phyloP scores from a whole-genome alignment of 495 filamentous ascomycete genomes.

The Lasiosphaeriaceae sp. region DNA sequence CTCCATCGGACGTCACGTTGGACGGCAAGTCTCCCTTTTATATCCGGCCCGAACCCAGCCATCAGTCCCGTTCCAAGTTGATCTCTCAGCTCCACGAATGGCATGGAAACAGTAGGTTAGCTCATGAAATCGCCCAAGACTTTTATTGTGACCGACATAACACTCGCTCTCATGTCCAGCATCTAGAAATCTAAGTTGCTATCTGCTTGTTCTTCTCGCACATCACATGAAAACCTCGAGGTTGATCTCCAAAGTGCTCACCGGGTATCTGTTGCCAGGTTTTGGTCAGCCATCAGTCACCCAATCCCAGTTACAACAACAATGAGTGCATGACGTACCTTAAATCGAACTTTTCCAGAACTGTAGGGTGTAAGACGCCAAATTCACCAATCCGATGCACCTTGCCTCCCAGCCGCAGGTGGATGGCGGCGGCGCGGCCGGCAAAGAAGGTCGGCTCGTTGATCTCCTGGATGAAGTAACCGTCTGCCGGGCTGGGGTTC shows the following conservation, averaged over 20 bases:
- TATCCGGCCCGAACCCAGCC: too few relatives aligned
- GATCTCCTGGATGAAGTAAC: constrained; percentile 91
- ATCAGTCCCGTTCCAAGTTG: too few relatives aligned
- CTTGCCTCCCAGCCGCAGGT: constrained; percentile 66
- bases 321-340: constrained; percentile 45
- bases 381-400: constrained; percentile 75
- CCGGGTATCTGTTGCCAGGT: constrained; percentile 61
- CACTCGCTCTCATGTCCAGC: background rate
- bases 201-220: background rate
- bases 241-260: constrained; percentile 93
- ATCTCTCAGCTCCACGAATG: background rate
- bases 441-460: constrained; percentile 88
- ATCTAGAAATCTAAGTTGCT: background rate
- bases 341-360: constrained; percentile 90
- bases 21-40: too few relatives aligned
- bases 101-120: background rate
- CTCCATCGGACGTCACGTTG: too few relatives aligned
- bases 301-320: background rate
- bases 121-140: background rate
- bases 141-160: background rate
- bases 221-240: constrained; percentile 85
- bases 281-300: background rate
- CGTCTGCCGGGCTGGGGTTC: constrained; percentile 50
- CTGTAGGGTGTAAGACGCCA: constrained; percentile 88
- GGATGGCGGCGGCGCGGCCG: constrained; percentile 82